These are phyloP conservation scores for Raffaelea albimanens DNA, from an alignment of 2,329 filamentous ascomycete genomes.

Conservation along the genomic window DNA sequence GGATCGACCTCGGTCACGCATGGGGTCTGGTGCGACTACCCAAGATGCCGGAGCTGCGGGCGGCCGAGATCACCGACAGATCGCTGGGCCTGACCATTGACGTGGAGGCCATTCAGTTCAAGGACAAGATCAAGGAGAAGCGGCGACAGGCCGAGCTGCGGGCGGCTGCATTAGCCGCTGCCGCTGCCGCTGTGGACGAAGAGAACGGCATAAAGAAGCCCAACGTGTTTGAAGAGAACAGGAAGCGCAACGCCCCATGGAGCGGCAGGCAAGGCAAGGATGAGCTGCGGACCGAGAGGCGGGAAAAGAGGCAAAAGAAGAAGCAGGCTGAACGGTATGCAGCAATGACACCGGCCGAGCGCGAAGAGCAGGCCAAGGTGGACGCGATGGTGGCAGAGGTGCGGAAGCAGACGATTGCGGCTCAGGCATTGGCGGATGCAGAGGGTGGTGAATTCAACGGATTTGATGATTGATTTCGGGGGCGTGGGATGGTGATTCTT, in stretches of 20 bases:
- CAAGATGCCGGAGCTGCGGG: constrained; percentile 83
- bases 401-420: constrained; percentile 43
- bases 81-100: constrained; percentile 54
- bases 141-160: constrained; percentile 46
- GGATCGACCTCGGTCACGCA: constrained; percentile 67
- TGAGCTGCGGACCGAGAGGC: constrained; percentile 39
- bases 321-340: constrained; percentile 52
- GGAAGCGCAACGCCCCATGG: constrained; percentile 60
- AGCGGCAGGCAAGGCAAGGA: constrained; percentile 61
- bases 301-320: constrained; percentile 25
- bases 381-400: constrained; percentile 56
- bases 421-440: not conserved
- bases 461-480: constrained; percentile 5
- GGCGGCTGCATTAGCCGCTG: constrained; percentile 20
- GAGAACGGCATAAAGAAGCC: constrained; percentile 24
- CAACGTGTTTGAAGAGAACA: constrained; percentile 26
- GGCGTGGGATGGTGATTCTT: not conserved
- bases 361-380: constrained; percentile 51
- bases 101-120: constrained; percentile 60
- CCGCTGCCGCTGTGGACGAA: constrained; percentile 24
- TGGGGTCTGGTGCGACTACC: constrained; percentile 85
- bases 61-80: constrained; percentile 58
- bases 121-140: constrained; percentile 62
- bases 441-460: constrained; percentile 6
- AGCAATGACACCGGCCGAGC: constrained; percentile 63